These are phyloP conservation scores for Hirschfeldia incana DNA, from an alignment of 345 rosid genomes.

Conservation along the genomic window DNA sequence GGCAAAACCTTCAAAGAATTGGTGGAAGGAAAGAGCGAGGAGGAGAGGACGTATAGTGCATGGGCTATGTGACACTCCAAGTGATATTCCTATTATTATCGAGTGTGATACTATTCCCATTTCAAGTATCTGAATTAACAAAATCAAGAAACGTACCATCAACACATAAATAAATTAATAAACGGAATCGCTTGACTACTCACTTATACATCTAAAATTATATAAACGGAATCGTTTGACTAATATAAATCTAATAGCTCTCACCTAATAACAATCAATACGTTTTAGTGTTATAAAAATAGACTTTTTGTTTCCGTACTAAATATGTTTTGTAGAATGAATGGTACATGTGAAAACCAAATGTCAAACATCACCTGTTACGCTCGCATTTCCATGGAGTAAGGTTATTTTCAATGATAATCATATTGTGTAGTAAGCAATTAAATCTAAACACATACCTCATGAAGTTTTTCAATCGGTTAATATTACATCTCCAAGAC, in stretches of 20 bases:
- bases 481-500: neutral
- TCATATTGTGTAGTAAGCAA: neutral
- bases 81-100: slow-evolving; percentile 80
- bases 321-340: neutral
- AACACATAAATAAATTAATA: neutral
- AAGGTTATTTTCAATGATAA: neutral
- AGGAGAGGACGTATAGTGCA: slow-evolving; percentile 89
- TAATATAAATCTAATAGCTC: neutral
- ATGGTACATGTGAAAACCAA: neutral
- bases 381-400: neutral
- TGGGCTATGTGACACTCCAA: slow-evolving; percentile 84
- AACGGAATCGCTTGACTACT: neutral
- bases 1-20: slow-evolving; percentile 96
- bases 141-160: neutral
- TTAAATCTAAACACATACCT: neutral
- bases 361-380: neutral
- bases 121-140: slow-evolving; percentile 66
- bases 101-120: slow-evolving; percentile 95
- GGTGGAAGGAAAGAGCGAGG: slow-evolving; percentile 86
- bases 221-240: neutral
- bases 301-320: neutral
- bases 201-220: neutral
- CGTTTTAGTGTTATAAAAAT: neutral
- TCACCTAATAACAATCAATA: neutral
- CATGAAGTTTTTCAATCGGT: neutral